A percentile compares a stretch with the other conserved stretches of the same genome.
phyloP scores from a whole-genome alignment of 768 basidiomycete species.

The Tubosaeta sp. region DNA sequence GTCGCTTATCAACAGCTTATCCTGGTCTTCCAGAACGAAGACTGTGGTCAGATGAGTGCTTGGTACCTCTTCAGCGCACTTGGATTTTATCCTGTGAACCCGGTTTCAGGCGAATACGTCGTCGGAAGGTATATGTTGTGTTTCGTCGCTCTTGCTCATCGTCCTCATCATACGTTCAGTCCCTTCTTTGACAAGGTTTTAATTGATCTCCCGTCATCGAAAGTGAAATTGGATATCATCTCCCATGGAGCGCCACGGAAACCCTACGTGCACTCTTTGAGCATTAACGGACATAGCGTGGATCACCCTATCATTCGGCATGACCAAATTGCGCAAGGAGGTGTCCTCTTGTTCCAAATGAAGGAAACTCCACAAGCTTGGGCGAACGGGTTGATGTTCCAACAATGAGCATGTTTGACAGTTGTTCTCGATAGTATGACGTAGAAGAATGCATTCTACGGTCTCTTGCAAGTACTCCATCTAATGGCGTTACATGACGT shows the following conservation, averaged over 20 bases:
- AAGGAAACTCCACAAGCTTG: conserved; percentile 42
- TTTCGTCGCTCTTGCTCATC: not conserved
- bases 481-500: too few relatives aligned
- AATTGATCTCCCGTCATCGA: conserved; percentile 46
- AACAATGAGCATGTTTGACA: not conserved
- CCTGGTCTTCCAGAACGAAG: conserved; percentile 60
- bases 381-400: not conserved
- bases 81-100: conserved; percentile 84
- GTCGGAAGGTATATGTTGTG: conserved; percentile 53
- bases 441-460: too few relatives aligned
- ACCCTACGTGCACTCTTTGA: conserved; percentile 58
- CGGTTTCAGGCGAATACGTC: conserved; percentile 70
- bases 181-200: conserved; percentile 53
- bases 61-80: conserved; percentile 83
- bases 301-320: conserved; percentile 52
- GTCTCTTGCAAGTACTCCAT: too few relatives aligned
- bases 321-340: conserved; percentile 56
- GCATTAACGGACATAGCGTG: conserved; percentile 47
- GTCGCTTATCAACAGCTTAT: not conserved
- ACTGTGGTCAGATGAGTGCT: conserved; percentile 88
- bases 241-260: conserved; percentile 55
- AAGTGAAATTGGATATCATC: conserved; percentile 42
- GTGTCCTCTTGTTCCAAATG: conserved; percentile 63
- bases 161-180: conserved; percentile 13
- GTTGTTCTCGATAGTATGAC: not conserved